Base-by-base conservation (phyloP, 805 yeast genomes). In the Yarrowia osloensis region DNA sequence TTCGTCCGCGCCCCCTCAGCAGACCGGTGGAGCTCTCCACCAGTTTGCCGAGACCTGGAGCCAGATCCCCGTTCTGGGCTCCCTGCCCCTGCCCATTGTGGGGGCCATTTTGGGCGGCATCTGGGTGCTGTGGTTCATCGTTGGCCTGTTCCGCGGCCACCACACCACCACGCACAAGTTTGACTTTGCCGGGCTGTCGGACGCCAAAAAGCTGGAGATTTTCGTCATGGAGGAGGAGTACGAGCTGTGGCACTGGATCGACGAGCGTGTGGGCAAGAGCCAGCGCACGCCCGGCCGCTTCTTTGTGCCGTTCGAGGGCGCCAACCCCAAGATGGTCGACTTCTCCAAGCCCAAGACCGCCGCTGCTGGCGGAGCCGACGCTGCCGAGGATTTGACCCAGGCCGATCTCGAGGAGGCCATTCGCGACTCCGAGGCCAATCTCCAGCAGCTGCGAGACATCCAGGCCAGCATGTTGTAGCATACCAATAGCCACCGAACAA, bases 201-300 rank as follows among this genome's bases (percentile, higher is more conserved):
- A 46, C 73, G 55, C 52, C 35, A 68, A 67, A 33, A 63, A 70
- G 57, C 46, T 63, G 65, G 68, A 68, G 35, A 65, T 78, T 68
- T 67, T 77, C 69, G 71, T 76, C 21, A 71, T 78, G 68, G 79
- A 80, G 67, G 84, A 86, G 68, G 92, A 90, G 75, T 79, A 82
- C 19, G 81, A 82, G 26, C 73, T 90, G 50, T 90, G 95, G 95
- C 82, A 85, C 54, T 90, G 96, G 96, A 80, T 90, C 49, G 81
- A 81, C 49, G 79, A 78, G 68, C 80, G 84, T 40, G 77, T 78
- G 1, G 59, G 69, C 39, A 74, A 61, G 66, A 61, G 54, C 22
- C 47, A 44, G 31, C 54, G 54, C 21, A 31, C 66, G 17, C 66
- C 52, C 7, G 54, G 52, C 19, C 40, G 46, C 15, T 44, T 61